A percentile compares a stretch with the other conserved stretches of the same genome.
These are phyloP conservation scores for Purshia tridentata DNA, from an alignment of 306 rosid species.

Conservation along the genomic window DNA sequence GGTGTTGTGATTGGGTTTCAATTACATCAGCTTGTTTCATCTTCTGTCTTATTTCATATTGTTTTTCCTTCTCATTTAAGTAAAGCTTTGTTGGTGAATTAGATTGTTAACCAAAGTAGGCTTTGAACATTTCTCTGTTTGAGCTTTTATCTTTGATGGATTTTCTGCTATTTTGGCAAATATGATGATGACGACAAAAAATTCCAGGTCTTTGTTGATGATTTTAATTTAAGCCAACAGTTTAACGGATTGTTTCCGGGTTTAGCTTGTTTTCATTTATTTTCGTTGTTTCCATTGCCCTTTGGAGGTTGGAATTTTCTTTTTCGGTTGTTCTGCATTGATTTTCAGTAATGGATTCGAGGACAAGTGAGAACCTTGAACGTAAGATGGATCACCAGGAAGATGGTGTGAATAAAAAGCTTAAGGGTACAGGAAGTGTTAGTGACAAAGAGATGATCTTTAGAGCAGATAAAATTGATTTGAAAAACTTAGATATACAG, in stretches of 20 bases:
- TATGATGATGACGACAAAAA: slow-evolving; percentile 8
- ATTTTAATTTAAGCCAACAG: slow-evolving; percentile 1
- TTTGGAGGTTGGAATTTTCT: slow-evolving; percentile 20
- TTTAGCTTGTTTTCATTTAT: slow-evolving; percentile 1
- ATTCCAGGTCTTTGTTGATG: not conserved
- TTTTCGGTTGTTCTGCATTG: slow-evolving; percentile 22
- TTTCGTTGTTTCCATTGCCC: slow-evolving; percentile 2
- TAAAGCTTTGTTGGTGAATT: not conserved
- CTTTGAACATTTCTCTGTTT: not conserved
- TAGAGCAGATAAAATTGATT: slow-evolving; percentile 88
- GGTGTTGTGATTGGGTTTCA: slow-evolving; percentile 15
- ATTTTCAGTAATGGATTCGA: slow-evolving; percentile 40
- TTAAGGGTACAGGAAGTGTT: slow-evolving; percentile 33
- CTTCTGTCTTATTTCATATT: not conserved
- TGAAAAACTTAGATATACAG: slow-evolving; percentile 81
- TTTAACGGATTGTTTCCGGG: not conserved
- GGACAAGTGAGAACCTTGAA: slow-evolving; percentile 29
- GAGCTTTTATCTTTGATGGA: slow-evolving; percentile 4
- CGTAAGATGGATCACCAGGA: slow-evolving; percentile 29
- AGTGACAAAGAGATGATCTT: slow-evolving; percentile 80
- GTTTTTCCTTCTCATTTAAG: slow-evolving; percentile 11
- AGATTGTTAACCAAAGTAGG: not conserved
- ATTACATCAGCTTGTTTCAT: not conserved
- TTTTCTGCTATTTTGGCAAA: not conserved
- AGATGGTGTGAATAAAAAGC: slow-evolving; percentile 36